Base-by-base conservation (phyloP, 148 eudicot species). In the Arctostaphylos glauca region DNA sequence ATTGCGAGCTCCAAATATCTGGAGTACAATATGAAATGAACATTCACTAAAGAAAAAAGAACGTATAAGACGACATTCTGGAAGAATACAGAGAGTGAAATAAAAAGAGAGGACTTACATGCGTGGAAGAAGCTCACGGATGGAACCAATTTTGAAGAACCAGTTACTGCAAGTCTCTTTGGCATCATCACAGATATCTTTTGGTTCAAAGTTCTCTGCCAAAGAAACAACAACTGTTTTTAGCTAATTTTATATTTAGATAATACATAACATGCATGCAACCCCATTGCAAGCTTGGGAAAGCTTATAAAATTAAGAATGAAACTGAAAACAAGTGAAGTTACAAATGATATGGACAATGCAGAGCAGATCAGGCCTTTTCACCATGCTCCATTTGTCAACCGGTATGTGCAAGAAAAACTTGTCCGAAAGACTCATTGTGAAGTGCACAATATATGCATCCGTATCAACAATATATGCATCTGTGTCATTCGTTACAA, bases 1-100 rank as follows among this genome's bases (percentile, higher is more conserved):
- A 94, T 78, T 54, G 95, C 94, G 71, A 94, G 91, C 92, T 92
- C 97, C 88, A 94, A 83, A 87, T 91, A 94, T 86, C 95, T 94
- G 88, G 58, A 84, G 77, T 83, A 80, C 18, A 70, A 67, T 3
- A 75, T 44, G 23, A 25, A 48, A 10, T 44, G 74, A 60, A 88
- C 74, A 53, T 60, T n/a, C 56, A 53, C 83, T 79, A 79, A 55
- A 71, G 13, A 48, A 83, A 44, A 52, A 41, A 16, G 14, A 21
- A 75, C 43, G 6, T 74, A 80, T 2, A 64, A 48, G 50, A 44
- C 21, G 12, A 74, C 0, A 21, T 59, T 41, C 25, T 52, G 41
- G 77, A 48, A 38, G 16, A 25, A 49, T 14, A 43, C 54, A 75
- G 81, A 75, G 77, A 81, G 48, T 10, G 9, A 41, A 83, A 75